Percentiles rank a stretch among this genome's conserved stretches.
phyloP scores from a whole-genome alignment of 1,139 yeast genomes.

The Pichia norvegensis region DNA sequence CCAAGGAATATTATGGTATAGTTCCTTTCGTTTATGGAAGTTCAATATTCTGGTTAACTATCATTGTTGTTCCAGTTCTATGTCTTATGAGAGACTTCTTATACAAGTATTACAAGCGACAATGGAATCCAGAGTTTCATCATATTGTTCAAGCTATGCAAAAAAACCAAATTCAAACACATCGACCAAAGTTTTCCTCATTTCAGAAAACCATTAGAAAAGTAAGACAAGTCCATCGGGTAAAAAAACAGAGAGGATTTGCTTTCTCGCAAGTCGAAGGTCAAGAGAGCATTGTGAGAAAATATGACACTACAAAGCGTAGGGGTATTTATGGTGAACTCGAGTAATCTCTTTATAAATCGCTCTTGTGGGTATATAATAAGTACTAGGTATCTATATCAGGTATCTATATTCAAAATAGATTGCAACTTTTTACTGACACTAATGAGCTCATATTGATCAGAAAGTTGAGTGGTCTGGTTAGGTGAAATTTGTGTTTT shows the following conservation, averaged over 20 bases:
- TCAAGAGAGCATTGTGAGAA: constrained; percentile 83
- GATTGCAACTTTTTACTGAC: background rate
- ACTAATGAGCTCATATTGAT: background rate
- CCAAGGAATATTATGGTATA: constrained; percentile 79
- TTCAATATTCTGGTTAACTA: constrained; percentile 76
- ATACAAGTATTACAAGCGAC: constrained; percentile 92
- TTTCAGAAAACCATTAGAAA: constrained; percentile 96
- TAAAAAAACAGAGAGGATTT: constrained; percentile 97
- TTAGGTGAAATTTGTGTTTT: background rate
- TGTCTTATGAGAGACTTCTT: constrained; percentile 82
- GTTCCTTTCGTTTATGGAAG: constrained; percentile 70
- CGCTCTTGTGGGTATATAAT: background rate
- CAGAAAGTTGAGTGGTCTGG: background rate
- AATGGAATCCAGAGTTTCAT: constrained; percentile 84
- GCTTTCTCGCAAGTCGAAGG: constrained; percentile 97
- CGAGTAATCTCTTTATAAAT: constrained; percentile 9
- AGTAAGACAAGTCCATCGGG: constrained; percentile 95
- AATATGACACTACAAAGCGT: constrained; percentile 84
- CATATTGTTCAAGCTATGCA: constrained; percentile 97
- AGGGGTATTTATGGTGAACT: constrained; percentile 47
- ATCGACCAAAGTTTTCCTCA: constrained; percentile 90
- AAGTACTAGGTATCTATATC: too few species aligned
- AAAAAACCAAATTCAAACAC: constrained; percentile 87
- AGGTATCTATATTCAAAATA: background rate
- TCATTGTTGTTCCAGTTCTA: constrained; percentile 63